Percentiles rank a stretch among this genome's conserved stretches.
Conservation (phyloP, 192 early-diverging fungal species). For the Gaertneriomyces semiglobifer region DNA sequence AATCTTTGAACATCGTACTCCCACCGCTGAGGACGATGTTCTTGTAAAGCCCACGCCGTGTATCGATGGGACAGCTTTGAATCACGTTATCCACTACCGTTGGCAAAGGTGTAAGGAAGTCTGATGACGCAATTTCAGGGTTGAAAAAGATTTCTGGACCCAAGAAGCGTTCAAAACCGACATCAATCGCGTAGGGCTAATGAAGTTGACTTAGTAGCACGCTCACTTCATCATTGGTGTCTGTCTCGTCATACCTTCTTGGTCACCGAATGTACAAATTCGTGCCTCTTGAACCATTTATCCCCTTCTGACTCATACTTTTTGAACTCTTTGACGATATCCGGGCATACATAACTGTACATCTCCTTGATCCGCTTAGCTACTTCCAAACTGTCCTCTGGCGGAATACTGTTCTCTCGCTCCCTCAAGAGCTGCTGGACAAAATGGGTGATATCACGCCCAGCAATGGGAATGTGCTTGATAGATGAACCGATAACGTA, state of each 20-base stretch:
- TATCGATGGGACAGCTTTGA: conserved; percentile 96
- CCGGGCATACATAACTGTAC: conserved; percentile 93
- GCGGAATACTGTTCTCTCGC: conserved; percentile 92
- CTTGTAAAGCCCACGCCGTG: conserved; percentile 94
- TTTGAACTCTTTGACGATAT: conserved; percentile 96
- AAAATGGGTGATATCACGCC: conserved; percentile 95
- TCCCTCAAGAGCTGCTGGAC: conserved; percentile 97
- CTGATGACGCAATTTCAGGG: conserved; percentile 94
- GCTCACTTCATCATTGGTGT: not conserved
- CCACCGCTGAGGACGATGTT: conserved; percentile 99
- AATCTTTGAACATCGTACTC: conserved; percentile 99
- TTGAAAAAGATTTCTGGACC: conserved; percentile 99
- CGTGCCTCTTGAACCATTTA: conserved; percentile 84
- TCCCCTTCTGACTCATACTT: conserved; percentile 86
- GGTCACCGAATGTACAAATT: conserved; percentile 83
- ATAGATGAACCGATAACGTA: conserved; percentile 97
- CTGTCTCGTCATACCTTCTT: conserved; percentile 60
- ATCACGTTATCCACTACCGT: conserved; percentile 95
- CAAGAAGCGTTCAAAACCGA: conserved; percentile 97
- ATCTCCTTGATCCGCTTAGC: conserved; percentile 96
- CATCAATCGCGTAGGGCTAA: conserved; percentile 87
- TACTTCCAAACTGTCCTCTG: conserved; percentile 92
- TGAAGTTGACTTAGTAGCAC: conserved; percentile 1
- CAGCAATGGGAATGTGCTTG: conserved; percentile 98
- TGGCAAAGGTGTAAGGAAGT: conserved; percentile 93